A percentile compares a stretch with the other conserved stretches of the same genome.
Evolutionary conservation across 805 yeast genomes (phyloP).

Genomic region (Suhomyces pyralidae): DNA sequence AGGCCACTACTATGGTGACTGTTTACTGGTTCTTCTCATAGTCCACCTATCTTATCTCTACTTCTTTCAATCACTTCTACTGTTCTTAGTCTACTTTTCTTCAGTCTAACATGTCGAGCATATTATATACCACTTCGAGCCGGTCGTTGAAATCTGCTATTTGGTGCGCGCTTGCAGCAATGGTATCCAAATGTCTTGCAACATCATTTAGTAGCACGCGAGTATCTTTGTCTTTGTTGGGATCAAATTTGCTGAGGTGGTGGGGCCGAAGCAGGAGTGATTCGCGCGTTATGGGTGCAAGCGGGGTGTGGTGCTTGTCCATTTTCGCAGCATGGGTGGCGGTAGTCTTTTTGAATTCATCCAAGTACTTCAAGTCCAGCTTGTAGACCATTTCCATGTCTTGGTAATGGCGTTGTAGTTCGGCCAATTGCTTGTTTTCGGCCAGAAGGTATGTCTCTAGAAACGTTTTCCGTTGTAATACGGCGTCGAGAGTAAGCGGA

Average conservation of each 20-base stretch:
- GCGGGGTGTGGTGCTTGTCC: background rate
- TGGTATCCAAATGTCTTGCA: conserved; percentile 13
- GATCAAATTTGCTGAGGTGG: conserved; percentile 4
- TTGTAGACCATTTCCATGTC: conserved; percentile 21
- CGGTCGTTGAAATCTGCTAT: conserved; percentile 12
- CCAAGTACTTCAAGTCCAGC: conserved; percentile 33
- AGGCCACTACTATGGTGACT: conserved; percentile 1
- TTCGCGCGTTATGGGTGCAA: background rate
- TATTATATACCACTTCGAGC: conserved; percentile 14
- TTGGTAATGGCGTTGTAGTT: conserved; percentile 25
- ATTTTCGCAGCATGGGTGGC: conserved; percentile 3
- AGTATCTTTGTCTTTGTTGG: conserved; percentile 15
- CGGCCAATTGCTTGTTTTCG: conserved; percentile 35
- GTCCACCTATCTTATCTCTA: background rate
- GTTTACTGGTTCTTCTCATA: background rate
- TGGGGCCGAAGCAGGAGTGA: background rate
- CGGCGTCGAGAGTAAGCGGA: conserved; percentile 24
- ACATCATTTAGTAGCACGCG: conserved; percentile 13
- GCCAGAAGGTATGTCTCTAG: conserved; percentile 40
- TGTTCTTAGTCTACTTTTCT: background rate
- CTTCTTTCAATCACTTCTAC: background rate
- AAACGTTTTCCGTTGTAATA: conserved; percentile 21
- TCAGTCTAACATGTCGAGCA: conserved; percentile 10
- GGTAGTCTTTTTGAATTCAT: conserved; percentile 27
- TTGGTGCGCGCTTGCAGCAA: conserved; percentile 12